Evolutionary conservation across 441 rosid species (phyloP).

Genomic region (Adansonia rubrostipa): DNA sequence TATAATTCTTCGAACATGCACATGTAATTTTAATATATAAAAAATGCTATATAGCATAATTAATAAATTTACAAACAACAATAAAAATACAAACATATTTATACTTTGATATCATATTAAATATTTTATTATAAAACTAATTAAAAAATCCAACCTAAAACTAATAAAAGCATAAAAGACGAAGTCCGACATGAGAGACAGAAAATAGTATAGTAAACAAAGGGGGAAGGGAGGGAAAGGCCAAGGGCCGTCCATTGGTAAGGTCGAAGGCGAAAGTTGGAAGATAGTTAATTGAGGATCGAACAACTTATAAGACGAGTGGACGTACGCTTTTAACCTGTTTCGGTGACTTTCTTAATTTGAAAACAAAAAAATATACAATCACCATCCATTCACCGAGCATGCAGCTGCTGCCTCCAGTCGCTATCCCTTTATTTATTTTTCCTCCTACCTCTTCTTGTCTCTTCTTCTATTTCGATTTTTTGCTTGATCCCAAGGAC

Average conservation of each 20-base stretch:
- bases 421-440: constrained; percentile 4
- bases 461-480: constrained; percentile 15
- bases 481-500: constrained; percentile 5
- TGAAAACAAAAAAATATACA: constrained; percentile 16
- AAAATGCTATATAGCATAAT: background rate
- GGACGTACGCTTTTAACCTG: constrained; percentile 23
- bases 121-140: too few species aligned
- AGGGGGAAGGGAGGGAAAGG: constrained; percentile 31
- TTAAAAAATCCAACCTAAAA: too few species aligned
- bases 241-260: constrained; percentile 41
- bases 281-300: constrained; percentile 25
- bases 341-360: constrained; percentile 24
- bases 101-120: too few species aligned
- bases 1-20: too few species aligned
- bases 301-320: constrained; percentile 33
- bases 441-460: background rate
- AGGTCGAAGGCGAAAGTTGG: constrained; percentile 25
- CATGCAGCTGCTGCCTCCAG: background rate
- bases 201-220: background rate
- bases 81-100: too few species aligned
- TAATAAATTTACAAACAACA: background rate
- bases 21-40: too few species aligned
- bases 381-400: constrained; percentile 6
- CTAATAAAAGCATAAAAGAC: too few species aligned
- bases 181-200: too few species aligned